These are phyloP conservation scores for Phlebopus sp. DNA, from an alignment of 1,284 basidiomycete genomes.

Conservation along the genomic window DNA sequence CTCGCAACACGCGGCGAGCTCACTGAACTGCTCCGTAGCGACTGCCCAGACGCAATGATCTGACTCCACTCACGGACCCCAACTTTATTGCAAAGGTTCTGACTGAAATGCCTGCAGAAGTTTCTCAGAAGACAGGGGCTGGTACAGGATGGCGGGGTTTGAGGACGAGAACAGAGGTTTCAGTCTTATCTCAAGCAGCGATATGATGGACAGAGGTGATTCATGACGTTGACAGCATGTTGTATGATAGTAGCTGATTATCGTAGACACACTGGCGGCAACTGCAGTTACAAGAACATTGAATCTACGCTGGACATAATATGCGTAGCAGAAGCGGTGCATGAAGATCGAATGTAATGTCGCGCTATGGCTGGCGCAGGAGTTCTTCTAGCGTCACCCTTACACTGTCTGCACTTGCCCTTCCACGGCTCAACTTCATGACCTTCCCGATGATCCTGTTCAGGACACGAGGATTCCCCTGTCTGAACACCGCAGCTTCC, in stretches of 20 bases:
- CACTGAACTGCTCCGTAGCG: conserved; percentile 42
- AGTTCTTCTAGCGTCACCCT: conserved; percentile 46
- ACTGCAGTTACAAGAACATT: no score
- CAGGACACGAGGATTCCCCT: conserved; percentile 79
- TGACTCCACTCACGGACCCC: conserved; percentile 87
- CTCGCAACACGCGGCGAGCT: not conserved
- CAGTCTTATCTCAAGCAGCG: conserved; percentile 2
- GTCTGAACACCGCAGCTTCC: conserved; percentile 67
- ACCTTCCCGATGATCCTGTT: conserved; percentile 88
- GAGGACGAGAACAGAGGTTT: conserved; percentile 46
- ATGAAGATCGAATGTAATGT: not conserved
- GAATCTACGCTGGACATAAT: no score
- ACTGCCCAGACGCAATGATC: conserved; percentile 78
- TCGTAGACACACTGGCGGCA: no score
- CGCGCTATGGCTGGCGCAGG: conserved; percentile 18
- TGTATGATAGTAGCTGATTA: no score
- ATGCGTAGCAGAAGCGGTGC: not conserved
- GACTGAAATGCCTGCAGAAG: conserved; percentile 56
- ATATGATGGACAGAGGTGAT: no score
- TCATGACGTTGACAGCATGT: no score
- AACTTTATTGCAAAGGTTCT: conserved; percentile 83
- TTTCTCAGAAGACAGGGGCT: conserved; percentile 59
- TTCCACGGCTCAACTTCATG: conserved; percentile 82
- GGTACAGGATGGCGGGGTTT: conserved; percentile 81
- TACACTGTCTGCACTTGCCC: conserved; percentile 65